Evolutionary conservation across 495 filamentous ascomycete genomes (phyloP), one percentile per base, ranked within the genome.

Genomic region (Aspergillus mulundensis): DNA sequence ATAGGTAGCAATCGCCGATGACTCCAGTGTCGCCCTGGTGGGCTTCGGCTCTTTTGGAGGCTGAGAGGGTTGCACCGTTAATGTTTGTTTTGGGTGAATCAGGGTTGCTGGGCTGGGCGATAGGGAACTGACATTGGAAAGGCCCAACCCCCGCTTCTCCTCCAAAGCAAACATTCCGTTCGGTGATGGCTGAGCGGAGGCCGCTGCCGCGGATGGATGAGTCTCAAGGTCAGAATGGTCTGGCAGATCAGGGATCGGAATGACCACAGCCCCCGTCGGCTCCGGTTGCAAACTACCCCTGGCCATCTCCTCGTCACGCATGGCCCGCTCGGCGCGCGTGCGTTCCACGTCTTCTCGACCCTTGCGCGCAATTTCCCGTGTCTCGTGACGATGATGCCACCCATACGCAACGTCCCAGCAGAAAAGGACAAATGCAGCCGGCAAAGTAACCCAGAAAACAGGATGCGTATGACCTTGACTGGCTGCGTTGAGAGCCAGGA

Each of bases 401-500:
- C 46, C 54, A 16, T 30, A 44, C 12, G 24, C 30, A 1, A 57
- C 16, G 19, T 57, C 54, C 54, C 54, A 57, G 19, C 54, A 57
- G 19, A 57, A 50, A 8, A 57, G 40, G 1, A 57, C 54, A 25
- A 57, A 50, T 14, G 54, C 54, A 2, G 54, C 54, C 16, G 54
- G 54, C 3, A 57, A 20, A 14, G 54, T 57, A 10, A 57, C 54
- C 54, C 54, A 57, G 18, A 50, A 57, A 0, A 57, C 54, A 5
- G 54, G 54, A 23, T 57, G 32, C 1, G 45, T 40, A 11, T 56
- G 38, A 0, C 47, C 54, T 39, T 50, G 34, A 15, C 39, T 50
- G 0, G 46, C 46, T 14, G 54, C 54, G 43, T 57, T 57, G 7
- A 57, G 46, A 5, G 30, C 54, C 16, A 57, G 25, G 4, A 57